Evolutionary conservation across 2,329 filamentous ascomycete species (phyloP).

Genomic region (Trichoderma sp.): DNA sequence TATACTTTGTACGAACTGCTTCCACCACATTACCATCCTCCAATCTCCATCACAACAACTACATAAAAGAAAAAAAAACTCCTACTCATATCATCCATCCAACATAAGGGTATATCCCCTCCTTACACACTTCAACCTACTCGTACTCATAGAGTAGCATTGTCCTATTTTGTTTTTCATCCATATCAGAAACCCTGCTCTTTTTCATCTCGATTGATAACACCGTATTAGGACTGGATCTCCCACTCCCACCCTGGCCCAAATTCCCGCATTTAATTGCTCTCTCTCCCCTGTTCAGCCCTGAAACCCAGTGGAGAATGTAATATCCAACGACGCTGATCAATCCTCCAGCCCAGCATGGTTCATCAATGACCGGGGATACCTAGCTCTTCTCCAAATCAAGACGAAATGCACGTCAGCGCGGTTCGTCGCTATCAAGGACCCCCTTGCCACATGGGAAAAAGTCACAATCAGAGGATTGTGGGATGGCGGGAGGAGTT

Average conservation of each 20-base stretch:
- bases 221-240: background rate
- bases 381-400: background rate
- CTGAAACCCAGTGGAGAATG: background rate
- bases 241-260: background rate
- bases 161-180: background rate
- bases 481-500: background rate
- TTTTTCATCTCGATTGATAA: conserved; percentile 6
- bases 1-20: background rate
- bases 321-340: background rate
- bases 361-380: background rate
- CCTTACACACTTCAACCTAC: background rate
- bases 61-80: background rate
- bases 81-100: background rate
- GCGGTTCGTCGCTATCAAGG: background rate
- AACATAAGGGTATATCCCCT: background rate
- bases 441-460: background rate
- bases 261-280: background rate
- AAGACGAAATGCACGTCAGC: background rate
- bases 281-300: background rate
- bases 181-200: background rate
- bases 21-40: background rate
- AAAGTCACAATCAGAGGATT: background rate
- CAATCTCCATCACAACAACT: background rate
- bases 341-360: background rate
- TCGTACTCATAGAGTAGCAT: background rate